Evolutionary conservation across 2,329 filamentous ascomycete genomes (phyloP).

Genomic region (Simplicillium sp.): DNA sequence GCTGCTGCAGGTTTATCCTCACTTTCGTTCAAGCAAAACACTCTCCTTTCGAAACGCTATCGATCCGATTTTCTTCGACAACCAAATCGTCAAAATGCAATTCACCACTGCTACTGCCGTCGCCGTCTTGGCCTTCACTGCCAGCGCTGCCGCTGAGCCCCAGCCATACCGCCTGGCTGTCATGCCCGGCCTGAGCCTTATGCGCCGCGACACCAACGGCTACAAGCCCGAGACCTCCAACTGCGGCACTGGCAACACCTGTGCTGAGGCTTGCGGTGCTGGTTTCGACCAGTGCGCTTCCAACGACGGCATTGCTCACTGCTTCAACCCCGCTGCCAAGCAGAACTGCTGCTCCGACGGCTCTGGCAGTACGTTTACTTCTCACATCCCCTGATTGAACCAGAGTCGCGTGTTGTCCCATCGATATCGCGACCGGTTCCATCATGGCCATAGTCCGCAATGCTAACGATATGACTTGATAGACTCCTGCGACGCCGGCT

Average conservation of each 20-base stretch:
- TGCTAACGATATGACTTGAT: background rate
- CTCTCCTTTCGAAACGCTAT: slow-evolving; percentile 1
- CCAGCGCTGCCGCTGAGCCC: slow-evolving; percentile 18
- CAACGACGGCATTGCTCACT: slow-evolving; percentile 41
- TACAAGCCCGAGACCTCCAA: slow-evolving; percentile 38
- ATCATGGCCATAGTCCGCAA: too few species aligned
- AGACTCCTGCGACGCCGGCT: slow-evolving; percentile 53
- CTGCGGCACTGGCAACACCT: slow-evolving; percentile 41
- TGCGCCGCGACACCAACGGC: slow-evolving; percentile 32
- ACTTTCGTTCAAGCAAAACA: slow-evolving; percentile 2
- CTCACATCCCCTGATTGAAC: too few species aligned
- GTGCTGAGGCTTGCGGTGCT: slow-evolving; percentile 44
- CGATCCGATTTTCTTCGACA: slow-evolving; percentile 4
- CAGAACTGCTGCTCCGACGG: slow-evolving; percentile 49
- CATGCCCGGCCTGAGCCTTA: slow-evolving; percentile 30
- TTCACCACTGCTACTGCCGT: slow-evolving; percentile 21
- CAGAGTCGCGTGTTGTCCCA: too few species aligned
- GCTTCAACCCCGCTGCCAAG: slow-evolving; percentile 41
- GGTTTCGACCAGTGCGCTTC: slow-evolving; percentile 40
- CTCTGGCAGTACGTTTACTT: slow-evolving; percentile 40
- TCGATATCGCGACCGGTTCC: too few species aligned
- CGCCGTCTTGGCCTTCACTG: slow-evolving; percentile 24
- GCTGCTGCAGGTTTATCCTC: background rate
- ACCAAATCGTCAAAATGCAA: slow-evolving; percentile 20
- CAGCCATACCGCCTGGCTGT: slow-evolving; percentile 27